Conservation (phyloP, 495 filamentous ascomycete species). For the Annulohypoxylon stygium region DNA sequence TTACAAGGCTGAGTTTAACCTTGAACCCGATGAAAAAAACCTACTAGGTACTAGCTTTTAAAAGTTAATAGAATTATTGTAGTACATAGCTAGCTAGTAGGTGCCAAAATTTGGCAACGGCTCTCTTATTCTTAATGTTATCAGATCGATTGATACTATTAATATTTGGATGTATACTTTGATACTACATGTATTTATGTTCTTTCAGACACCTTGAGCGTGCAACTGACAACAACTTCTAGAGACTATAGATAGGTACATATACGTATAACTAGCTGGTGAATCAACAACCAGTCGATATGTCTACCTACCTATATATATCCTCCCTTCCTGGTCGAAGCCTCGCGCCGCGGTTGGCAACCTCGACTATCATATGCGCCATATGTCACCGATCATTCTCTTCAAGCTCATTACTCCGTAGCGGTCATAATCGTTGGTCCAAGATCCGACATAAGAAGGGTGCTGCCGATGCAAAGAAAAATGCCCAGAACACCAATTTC, state of each 20-base stretch:
- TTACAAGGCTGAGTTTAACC: neutral
- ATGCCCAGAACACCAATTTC: constrained; percentile 58
- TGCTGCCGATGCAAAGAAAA: constrained; percentile 75
- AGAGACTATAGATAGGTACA: neutral
- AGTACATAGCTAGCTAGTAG: neutral
- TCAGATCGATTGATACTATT: too few relatives aligned
- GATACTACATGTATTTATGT: too few relatives aligned
- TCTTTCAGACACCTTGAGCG: too few relatives aligned
- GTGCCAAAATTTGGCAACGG: neutral
- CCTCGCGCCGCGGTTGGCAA: constrained; percentile 28
- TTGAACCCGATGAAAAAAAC: too few relatives aligned
- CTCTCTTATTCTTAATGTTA: too few relatives aligned
- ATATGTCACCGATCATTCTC: constrained; percentile 66
- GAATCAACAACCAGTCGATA: constrained; percentile 11
- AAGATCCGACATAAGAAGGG: constrained; percentile 96
- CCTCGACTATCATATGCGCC: constrained; percentile 53
- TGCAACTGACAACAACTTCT: neutral
- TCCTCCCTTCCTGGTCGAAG: constrained; percentile 16
- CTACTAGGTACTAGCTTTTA: too few relatives aligned
- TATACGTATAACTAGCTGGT: neutral
- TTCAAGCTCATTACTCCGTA: constrained; percentile 61
- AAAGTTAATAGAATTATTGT: too few relatives aligned
- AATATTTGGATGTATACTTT: too few relatives aligned
- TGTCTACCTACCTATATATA: constrained; percentile 36
- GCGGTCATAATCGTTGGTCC: constrained; percentile 92